A percentile compares a stretch with the other conserved stretches of the same genome.
Evolutionary conservation across 257 asterid genomes (phyloP).

Genomic region (Solanum gracilifrons): DNA sequence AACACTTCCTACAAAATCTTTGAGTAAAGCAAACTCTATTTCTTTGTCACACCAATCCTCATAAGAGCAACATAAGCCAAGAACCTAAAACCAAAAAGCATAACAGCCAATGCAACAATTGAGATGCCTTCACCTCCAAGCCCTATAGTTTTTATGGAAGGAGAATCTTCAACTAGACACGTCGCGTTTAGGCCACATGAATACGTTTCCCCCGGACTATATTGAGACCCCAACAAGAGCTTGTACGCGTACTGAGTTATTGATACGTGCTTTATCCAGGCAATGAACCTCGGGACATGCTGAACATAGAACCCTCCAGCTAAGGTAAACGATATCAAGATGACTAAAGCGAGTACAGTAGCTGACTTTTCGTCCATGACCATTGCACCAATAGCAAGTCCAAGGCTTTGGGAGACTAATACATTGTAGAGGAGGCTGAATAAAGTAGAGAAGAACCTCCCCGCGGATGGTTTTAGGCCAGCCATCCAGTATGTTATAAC

Average conservation of each 20-base stretch:
- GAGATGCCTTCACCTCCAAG: slow-evolving; percentile 18
- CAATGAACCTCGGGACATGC: slow-evolving; percentile 44
- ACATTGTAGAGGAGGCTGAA: slow-evolving; percentile 37
- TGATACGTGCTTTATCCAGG: slow-evolving; percentile 59
- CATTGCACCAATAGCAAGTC: slow-evolving; percentile 68
- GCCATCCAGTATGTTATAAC: slow-evolving; percentile 72
- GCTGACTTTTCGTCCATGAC: slow-evolving; percentile 56
- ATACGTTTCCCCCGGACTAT: slow-evolving; percentile 30
- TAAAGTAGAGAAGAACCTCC: slow-evolving; percentile 32
- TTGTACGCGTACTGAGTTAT: slow-evolving; percentile 48
- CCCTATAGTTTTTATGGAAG: slow-evolving; percentile 41
- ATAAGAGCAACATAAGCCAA: slow-evolving; percentile 64
- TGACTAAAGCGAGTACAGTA: slow-evolving; percentile 38
- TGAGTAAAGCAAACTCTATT: slow-evolving; percentile 11
- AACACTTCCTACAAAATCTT: not conserved
- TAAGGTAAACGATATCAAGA: slow-evolving; percentile 43
- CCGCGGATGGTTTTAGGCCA: slow-evolving; percentile 33
- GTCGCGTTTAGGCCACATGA: slow-evolving; percentile 8
- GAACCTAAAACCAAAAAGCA: slow-evolving; percentile 57
- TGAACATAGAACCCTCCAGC: slow-evolving; percentile 67
- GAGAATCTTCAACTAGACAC: slow-evolving; percentile 52
- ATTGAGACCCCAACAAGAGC: slow-evolving; percentile 51
- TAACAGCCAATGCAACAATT: slow-evolving; percentile 28
- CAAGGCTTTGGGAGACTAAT: slow-evolving; percentile 55
- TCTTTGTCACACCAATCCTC: slow-evolving; percentile 56